Evolutionary conservation across 176 grass and related monocot genomes (phyloP), one percentile per base, ranked within the genome.

Genomic region (Carex myosuroides): DNA sequence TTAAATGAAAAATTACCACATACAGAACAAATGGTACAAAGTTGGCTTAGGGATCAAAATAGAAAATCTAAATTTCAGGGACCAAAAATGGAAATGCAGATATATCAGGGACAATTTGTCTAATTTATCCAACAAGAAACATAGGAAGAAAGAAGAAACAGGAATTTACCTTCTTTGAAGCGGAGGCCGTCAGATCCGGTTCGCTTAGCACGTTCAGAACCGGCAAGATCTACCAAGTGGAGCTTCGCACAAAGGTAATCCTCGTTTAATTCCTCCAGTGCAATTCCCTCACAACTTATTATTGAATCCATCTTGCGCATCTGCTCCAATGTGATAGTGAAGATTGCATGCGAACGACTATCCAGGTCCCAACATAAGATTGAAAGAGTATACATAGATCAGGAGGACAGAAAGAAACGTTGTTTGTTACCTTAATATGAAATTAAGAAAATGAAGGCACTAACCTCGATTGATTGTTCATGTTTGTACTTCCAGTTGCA

Each of bases 281-380:
- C 86, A 79, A 90, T 84, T 85, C 96, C 91, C 59, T 99, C 93
- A 82, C 79, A 79, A 84, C 80, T 80, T 84, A 89, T 83, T 73
- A 88, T 82, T 55, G 93, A 88, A 52, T 92, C 91, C 88, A 87
- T 58, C 95, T 96, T 99, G 53, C 91, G 91, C 91, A 99, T 94
- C 93, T 99, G 97, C 93, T 99, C 97, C 91, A 99, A 96, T 89
- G 93, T 99, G 89, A 99, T 99, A 90, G 97, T 99, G 90, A 99
- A 99, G 91, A 99, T 99, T 86, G 93, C 97, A 96, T 99, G 97
- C 89, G 97, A 99, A 92, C 97, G 93, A 89, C 97, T 99, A 92
- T 92, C 86, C 10, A 58, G 42, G 33, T 48, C 21, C 58, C 35
- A 82, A 35, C 64, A 75, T 57, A 41, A 41, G 6, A 8, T 3